These are phyloP conservation scores for Rickenella mellea DNA, from an alignment of 768 basidiomycete genomes.

Conservation along the genomic window DNA sequence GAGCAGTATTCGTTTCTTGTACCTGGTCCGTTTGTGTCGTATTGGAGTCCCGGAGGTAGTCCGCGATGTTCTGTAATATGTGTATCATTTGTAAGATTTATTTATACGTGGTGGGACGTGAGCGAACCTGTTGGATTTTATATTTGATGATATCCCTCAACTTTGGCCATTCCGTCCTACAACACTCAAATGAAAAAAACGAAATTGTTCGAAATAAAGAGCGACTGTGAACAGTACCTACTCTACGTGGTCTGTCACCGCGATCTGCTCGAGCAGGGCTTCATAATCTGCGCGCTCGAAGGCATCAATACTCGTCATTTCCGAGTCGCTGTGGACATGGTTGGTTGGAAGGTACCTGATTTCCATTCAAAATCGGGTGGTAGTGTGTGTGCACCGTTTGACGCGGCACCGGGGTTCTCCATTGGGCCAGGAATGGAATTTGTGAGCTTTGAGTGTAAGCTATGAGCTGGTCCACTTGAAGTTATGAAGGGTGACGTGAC, in stretches of 20 bases:
- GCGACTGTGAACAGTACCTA: slow-evolving; percentile 21
- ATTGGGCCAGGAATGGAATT: too few relatives aligned
- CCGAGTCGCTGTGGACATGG: not conserved
- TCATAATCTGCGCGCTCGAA: slow-evolving; percentile 42
- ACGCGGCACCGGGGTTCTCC: too few relatives aligned
- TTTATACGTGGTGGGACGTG: slow-evolving; percentile 2
- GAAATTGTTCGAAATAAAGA: slow-evolving; percentile 3
- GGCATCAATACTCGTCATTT: slow-evolving; percentile 6
- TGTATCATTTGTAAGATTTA: not conserved
- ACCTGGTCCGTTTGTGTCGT: slow-evolving; percentile 17
- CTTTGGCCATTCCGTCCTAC: slow-evolving; percentile 59
- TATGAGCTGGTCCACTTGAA: too few relatives aligned
- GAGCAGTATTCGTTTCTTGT: slow-evolving; percentile 28
- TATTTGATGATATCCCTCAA: slow-evolving; percentile 66
- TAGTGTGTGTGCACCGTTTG: too few relatives aligned
- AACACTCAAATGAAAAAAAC: slow-evolving; percentile 6
- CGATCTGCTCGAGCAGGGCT: slow-evolving; percentile 47
- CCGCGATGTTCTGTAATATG: slow-evolving; percentile 34
- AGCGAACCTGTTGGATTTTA: slow-evolving; percentile 54
- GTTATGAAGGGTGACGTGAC: too few relatives aligned
- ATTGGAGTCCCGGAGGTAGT: slow-evolving; percentile 34
- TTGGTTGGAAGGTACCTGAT: slow-evolving; percentile 28
- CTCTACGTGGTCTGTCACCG: slow-evolving; percentile 56
- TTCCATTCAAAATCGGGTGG: slow-evolving; percentile 35
- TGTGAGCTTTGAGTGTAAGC: too few relatives aligned